Evolutionary conservation across 2,329 filamentous ascomycete genomes (phyloP).

Genomic region (Aaosphaeria arxii): DNA sequence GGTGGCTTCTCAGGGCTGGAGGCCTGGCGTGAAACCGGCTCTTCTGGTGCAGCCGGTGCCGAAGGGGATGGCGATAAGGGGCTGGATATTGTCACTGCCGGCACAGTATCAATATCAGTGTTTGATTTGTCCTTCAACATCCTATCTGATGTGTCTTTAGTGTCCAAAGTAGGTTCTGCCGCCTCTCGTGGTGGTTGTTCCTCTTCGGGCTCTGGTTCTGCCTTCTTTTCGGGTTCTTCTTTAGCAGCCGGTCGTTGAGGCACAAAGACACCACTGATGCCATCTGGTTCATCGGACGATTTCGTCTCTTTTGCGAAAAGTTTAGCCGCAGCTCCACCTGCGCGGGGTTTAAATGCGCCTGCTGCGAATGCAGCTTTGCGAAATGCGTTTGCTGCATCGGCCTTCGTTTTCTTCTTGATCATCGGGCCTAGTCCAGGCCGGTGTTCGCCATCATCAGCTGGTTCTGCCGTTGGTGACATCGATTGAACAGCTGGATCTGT

Average conservation of each 20-base stretch:
- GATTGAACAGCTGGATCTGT: conserved; percentile 2
- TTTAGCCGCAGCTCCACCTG: conserved; percentile 81
- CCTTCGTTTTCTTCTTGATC: conserved; percentile 76
- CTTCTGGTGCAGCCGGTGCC: conserved; percentile 13
- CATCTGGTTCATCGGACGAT: conserved; percentile 71
- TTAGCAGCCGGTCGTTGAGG: conserved; percentile 49
- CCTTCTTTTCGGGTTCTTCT: conserved; percentile 25
- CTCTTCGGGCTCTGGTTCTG: conserved; percentile 14
- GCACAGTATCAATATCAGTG: conserved; percentile 30
- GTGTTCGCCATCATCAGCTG: conserved; percentile 52
- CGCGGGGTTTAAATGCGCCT: conserved; percentile 76
- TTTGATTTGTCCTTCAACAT: conserved; percentile 25
- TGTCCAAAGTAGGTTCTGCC: neutral
- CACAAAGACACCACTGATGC: conserved; percentile 84
- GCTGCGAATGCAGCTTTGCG: conserved; percentile 73
- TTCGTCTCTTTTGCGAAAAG: conserved; percentile 60
- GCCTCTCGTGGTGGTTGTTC: conserved; percentile 1
- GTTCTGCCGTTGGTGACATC: conserved; percentile 37
- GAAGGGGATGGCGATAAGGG: conserved; percentile 20
- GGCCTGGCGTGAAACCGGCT: conserved; percentile 2
- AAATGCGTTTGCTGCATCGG: conserved; percentile 72
- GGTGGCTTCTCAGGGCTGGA: conserved; percentile 10
- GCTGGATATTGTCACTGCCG: conserved; percentile 34
- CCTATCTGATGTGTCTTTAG: conserved; percentile 19
- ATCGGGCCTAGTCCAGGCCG: conserved; percentile 85